Evolutionary conservation across 1,284 basidiomycete species (phyloP), one percentile per base, ranked within the genome.

Genomic region (Chiua sp.): DNA sequence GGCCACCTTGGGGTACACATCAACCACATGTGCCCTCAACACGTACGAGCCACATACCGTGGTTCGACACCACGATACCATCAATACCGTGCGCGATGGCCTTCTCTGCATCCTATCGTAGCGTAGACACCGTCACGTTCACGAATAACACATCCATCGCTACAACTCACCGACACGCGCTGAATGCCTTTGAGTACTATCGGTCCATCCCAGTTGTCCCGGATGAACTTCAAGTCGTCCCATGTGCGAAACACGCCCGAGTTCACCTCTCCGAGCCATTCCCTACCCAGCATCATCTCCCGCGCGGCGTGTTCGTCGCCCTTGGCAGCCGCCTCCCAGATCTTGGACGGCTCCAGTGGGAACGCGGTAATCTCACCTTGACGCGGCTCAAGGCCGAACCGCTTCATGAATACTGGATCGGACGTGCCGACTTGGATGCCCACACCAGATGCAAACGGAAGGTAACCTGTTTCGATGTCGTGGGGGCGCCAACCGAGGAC

Each of bases 51-150:
- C 10, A 42, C 35, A 16, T 28, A 87, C 88, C 93, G 67, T 95
- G 93, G 68, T 95, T 95, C 12, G 88, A 91, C 11, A 94, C 90
- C 22, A 94, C 75, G 60, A 95, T 90, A 2, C 91, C 93, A 60
- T 94, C 84, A 8, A 87, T 80, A 2, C 85, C 86, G 11, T 80
- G 70, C n/a, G 88, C 83, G n/a, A 92, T 73, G 1, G 89, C 90
- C 61, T 81, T 83, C 65, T 87, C 84, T 8, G 92, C 91, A 68
- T 94, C 92, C 80, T 91, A 62, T 13, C 4, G 18, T 12, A 23
- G 5, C 28, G 39, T 23, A 26, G 11, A 30, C 3, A 20, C 12
- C 47, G 11, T 39, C 23, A 47, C 8, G 18, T 16, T 37, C 20
- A 13, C n/a, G 0, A 30, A 22, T n/a, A 42, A 42, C 23, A 8